Conservation (phyloP, 192 early-diverging fungal genomes). For the Kappamyces sp. region DNA sequence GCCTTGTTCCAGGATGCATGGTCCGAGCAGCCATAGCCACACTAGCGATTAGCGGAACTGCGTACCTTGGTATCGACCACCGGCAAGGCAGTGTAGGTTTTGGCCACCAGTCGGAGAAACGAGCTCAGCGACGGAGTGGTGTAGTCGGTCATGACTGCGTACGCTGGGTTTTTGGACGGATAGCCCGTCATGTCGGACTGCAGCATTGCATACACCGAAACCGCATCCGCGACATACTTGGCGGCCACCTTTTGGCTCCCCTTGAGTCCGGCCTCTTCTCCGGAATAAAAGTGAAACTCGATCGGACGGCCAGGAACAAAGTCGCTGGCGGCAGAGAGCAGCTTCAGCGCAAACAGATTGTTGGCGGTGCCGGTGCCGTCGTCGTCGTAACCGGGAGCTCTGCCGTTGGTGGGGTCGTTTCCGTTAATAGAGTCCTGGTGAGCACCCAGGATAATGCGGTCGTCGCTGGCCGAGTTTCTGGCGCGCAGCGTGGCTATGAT, state of each 20-base stretch:
- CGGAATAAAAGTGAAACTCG: conserved; percentile 88
- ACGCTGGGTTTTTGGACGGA: conserved; percentile 29
- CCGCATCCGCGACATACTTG: conserved; percentile 50
- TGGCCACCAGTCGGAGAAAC: conserved; percentile 48
- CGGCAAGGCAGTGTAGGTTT: conserved; percentile 56
- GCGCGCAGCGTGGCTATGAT: background rate
- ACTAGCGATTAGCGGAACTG: conserved; percentile 16
- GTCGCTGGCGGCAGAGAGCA: conserved; percentile 48
- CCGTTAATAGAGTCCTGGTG: conserved; percentile 83
- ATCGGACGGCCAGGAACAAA: conserved; percentile 64
- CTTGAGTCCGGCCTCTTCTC: conserved; percentile 80
- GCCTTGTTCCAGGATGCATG: conserved; percentile 81
- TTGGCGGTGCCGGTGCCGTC: conserved; percentile 84
- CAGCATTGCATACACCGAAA: conserved; percentile 62
- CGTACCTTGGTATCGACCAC: conserved; percentile 42
- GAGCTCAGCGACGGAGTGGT: conserved; percentile 48
- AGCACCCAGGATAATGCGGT: conserved; percentile 65
- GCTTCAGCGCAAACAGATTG: conserved; percentile 68
- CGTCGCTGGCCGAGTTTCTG: conserved; percentile 1
- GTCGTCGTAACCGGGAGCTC: conserved; percentile 74
- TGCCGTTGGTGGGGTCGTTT: conserved; percentile 62
- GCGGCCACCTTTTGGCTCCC: conserved; percentile 74
- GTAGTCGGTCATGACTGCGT: conserved; percentile 74
- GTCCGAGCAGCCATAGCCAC: conserved; percentile 82
- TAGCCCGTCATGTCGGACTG: conserved; percentile 91